Evolutionary conservation across 306 rosid genomes (phyloP), one percentile per base, ranked within the genome.

Genomic region (Prunus mira): DNA sequence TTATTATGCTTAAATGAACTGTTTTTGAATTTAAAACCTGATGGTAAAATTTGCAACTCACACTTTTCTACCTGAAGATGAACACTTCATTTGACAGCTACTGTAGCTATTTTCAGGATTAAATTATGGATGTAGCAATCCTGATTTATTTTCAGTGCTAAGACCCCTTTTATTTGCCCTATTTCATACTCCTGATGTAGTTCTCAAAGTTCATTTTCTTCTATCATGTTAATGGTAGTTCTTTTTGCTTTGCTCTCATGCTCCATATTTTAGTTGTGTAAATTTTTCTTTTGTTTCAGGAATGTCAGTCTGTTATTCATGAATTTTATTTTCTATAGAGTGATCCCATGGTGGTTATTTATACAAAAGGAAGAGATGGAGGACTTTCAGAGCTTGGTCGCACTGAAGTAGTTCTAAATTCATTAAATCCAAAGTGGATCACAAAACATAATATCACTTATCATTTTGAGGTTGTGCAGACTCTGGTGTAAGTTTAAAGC

Each of bases 391-490:
- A 96, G 85, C 77, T 96, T 82, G 84, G 88, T 67, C 99, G 99
- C 75, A 96, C 99, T 3, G 99, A 96, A 88, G 97, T 92, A 50
- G 74, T 96, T 82, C 73, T 87, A 62, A 93, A 96, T 87, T 91
- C 99, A 51, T 77, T 91, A 76, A 86, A 87, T 85, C 99, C 99
- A 32, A 78, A 79, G 18, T 96, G 99, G 99, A 93, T 93, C 81
- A 80, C 86, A 50, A 96, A 88, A 79, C 93, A 88, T 70, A 87
- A 77, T 38, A 81, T 93, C 84, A 86, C 82, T 47, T 92, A 87
- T 82, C 93, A 92, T 62, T 96, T 96, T 68, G 96, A 92, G 91
- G 91, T 87, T 83, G 93, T 96, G 80, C 97, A 93, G 89, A 75
- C 76, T 79, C 86, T 96, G 82, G 88, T 96, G 99, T 96, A 91